Evolutionary conservation across 2,329 filamentous ascomycete species (phyloP).

Genomic region (Aaosphaeria arxii): DNA sequence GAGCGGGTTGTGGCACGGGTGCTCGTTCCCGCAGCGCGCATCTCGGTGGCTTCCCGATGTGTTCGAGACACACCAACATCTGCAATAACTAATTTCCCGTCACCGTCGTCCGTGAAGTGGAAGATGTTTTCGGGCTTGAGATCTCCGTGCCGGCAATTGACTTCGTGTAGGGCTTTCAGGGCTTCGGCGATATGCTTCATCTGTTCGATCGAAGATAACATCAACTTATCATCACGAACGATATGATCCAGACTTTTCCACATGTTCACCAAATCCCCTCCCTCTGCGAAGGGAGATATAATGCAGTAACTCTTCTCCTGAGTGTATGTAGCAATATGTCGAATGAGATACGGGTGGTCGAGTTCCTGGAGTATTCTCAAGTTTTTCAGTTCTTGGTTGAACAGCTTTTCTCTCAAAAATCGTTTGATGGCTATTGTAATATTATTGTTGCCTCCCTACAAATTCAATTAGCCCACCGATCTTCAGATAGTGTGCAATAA

Average conservation of each 20-base stretch:
- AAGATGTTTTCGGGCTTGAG: constrained; percentile 14
- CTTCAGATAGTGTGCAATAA: not conserved
- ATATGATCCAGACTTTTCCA: constrained; percentile 2
- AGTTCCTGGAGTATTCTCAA: not conserved
- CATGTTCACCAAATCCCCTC: constrained; percentile 4
- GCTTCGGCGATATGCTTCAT: constrained; percentile 5
- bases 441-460: not conserved
- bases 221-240: not conserved
- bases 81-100: constrained; percentile 2
- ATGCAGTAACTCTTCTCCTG: not conserved
- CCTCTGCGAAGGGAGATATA: constrained; percentile 3
- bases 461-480: not conserved
- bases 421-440: not conserved
- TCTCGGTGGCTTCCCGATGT: constrained; percentile 1
- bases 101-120: constrained; percentile 1
- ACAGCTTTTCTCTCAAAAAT: constrained; percentile 1
- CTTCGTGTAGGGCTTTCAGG: constrained; percentile 6
- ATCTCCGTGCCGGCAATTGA: constrained; percentile 10
- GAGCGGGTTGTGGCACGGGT: constrained; percentile 5
- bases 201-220: constrained; percentile 6
- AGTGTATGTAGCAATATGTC: constrained; percentile 1
- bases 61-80: constrained; percentile 5
- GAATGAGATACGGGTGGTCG: constrained; percentile 1
- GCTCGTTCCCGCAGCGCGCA: constrained; percentile 1
- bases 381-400: not conserved